These are phyloP conservation scores for Heterococcus sp. DNA, from an alignment of 108 stramenopile species.

Conservation along the genomic window DNA sequence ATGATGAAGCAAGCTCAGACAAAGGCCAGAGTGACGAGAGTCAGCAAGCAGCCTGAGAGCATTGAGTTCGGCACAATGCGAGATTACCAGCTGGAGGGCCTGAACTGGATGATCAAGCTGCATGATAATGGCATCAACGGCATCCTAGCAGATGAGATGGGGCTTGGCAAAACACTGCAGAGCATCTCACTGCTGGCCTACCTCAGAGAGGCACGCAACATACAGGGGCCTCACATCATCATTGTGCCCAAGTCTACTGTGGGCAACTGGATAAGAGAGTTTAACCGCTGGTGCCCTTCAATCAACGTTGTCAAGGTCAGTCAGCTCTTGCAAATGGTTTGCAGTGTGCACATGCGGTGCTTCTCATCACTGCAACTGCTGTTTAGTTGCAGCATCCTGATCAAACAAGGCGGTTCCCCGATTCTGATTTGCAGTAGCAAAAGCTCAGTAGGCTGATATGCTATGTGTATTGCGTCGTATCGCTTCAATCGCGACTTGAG, in stretches of 20 bases:
- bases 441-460: too few species aligned
- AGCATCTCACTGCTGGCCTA: constrained; percentile 77
- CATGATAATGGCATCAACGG: constrained; percentile 60
- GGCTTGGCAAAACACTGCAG: constrained; percentile 87
- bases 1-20: constrained; percentile 75
- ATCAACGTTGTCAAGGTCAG: constrained; percentile 70
- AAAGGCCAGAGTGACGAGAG: constrained; percentile 59
- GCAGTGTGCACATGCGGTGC: too few species aligned
- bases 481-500: too few species aligned
- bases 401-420: neutral
- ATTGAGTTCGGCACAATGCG: constrained; percentile 66
- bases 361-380: too few species aligned
- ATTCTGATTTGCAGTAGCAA: too few species aligned
- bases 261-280: constrained; percentile 97
- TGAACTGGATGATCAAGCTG: constrained; percentile 63
- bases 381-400: too few species aligned
- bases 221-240: constrained; percentile 90
- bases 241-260: constrained; percentile 96
- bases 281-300: constrained; percentile 86
- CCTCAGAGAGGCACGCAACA: constrained; percentile 71
- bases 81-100: constrained; percentile 57
- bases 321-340: constrained; percentile 58
- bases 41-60: constrained; percentile 73
- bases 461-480: too few species aligned
- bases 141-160: constrained; percentile 63